Percentiles rank a stretch among this genome's conserved stretches.
Evolutionary conservation across 1,284 basidiomycete species (phyloP).

Genomic region (Ceratobasidium sp.): DNA sequence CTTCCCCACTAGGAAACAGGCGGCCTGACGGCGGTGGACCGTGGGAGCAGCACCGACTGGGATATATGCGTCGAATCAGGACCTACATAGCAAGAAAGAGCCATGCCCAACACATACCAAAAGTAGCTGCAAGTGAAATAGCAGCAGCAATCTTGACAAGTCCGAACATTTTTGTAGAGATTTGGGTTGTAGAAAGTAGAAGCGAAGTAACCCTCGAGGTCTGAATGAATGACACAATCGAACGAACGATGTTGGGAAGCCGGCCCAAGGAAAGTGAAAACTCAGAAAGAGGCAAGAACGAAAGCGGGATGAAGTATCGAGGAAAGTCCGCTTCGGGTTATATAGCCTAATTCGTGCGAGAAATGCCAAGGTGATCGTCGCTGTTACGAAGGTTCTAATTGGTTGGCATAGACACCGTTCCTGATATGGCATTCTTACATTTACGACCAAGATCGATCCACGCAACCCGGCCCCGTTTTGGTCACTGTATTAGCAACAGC

Average conservation of each 20-base stretch:
- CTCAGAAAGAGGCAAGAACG: conserved; percentile 23
- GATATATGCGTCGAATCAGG: not conserved
- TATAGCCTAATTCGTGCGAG: conserved; percentile 5
- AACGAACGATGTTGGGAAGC: conserved; percentile 33
- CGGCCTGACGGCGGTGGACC: conserved; percentile 40
- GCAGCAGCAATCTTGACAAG: conserved; percentile 13
- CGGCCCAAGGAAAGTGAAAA: conserved; percentile 19
- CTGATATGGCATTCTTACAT: conserved; percentile 5
- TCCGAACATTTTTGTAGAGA: conserved; percentile 15
- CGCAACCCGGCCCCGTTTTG: not conserved
- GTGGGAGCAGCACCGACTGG: conserved; percentile 16
- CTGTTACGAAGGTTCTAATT: not conserved
- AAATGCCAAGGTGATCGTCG: conserved; percentile 4
- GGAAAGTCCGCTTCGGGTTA: not conserved
- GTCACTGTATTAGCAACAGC: no score
- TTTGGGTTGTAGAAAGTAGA: not conserved
- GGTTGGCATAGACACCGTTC: conserved; percentile 32
- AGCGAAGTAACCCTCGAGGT: conserved; percentile 39
- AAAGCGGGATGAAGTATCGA: conserved; percentile 8
- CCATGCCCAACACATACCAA: conserved; percentile 2
- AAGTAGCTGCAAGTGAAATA: conserved; percentile 1
- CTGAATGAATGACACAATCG: conserved; percentile 34
- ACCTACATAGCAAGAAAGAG: not conserved
- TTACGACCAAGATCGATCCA: conserved; percentile 1
- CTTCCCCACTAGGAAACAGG: conserved; percentile 47